Conservation (phyloP, 2,329 filamentous ascomycete genomes). For the Fusarium chaquense region DNA sequence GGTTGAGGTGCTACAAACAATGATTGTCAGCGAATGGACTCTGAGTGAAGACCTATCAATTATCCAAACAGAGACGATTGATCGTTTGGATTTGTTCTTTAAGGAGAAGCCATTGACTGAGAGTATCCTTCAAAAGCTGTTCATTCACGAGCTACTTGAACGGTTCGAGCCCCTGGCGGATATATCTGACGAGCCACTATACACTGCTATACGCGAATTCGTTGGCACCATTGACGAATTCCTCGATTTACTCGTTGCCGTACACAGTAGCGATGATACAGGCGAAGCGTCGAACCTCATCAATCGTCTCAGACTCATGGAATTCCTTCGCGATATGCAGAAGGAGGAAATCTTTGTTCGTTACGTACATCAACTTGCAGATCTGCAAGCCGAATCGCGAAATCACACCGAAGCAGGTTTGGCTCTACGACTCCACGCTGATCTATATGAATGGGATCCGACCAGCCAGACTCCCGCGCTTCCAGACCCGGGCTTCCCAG, state of each 20-base stretch:
- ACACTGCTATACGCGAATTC: conserved; percentile 80
- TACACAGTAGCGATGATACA: conserved; percentile 79
- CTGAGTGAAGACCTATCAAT: conserved; percentile 91
- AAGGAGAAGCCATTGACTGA: conserved; percentile 90
- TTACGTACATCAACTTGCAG: conserved; percentile 91
- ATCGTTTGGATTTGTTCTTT: conserved; percentile 90
- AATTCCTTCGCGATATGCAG: conserved; percentile 95
- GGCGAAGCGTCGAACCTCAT: conserved; percentile 86
- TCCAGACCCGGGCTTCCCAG: conserved; percentile 79
- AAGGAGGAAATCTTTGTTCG: conserved; percentile 97
- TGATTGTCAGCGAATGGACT: conserved; percentile 99
- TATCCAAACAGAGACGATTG: conserved; percentile 96
- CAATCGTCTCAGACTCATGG: conserved; percentile 91
- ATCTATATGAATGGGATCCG: conserved; percentile 92
- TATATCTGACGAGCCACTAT: conserved; percentile 77
- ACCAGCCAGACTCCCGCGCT: conserved; percentile 73
- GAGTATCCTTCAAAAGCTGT: conserved; percentile 90
- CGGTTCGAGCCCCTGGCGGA: conserved; percentile 79
- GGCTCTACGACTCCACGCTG: conserved; percentile 88
- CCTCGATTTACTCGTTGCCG: conserved; percentile 88
- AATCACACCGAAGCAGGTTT: conserved; percentile 91
- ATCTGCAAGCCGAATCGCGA: conserved; percentile 78
- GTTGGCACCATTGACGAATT: conserved; percentile 90
- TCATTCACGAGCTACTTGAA: conserved; percentile 85
- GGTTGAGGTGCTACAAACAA: conserved; percentile 92